These are phyloP conservation scores for Acanthamoeba healyi DNA, from an alignment of 208 protist genomes.

Conservation along the genomic window DNA sequence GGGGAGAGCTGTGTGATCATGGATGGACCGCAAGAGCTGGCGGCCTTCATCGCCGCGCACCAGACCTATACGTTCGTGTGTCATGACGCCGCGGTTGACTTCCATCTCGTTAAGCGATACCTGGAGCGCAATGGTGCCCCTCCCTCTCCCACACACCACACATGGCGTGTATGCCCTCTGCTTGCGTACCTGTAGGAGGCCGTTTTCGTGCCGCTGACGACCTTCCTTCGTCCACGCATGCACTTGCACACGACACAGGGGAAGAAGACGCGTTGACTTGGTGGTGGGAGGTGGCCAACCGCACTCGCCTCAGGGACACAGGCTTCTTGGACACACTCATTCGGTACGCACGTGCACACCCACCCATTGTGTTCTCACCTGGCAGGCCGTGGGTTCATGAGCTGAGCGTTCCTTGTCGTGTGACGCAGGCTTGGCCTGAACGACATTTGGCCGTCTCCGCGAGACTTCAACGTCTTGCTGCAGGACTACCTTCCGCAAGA, in stretches of 20 bases:
- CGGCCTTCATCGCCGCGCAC: neutral
- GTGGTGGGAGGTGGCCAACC: constrained; percentile 61
- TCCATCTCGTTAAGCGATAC: constrained; percentile 41
- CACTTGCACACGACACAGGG: neutral
- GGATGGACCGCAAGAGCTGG: neutral
- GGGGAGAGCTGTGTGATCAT: neutral
- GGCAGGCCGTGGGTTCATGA: too few species aligned
- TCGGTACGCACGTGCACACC: too few species aligned
- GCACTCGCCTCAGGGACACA: neutral
- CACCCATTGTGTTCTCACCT: too few species aligned
- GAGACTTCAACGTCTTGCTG: constrained; percentile 44
- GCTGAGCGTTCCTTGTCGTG: too few species aligned
- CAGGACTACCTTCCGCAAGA: constrained; percentile 20
- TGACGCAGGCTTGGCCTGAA: neutral
- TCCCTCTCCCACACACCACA: too few species aligned
- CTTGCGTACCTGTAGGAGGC: neutral
- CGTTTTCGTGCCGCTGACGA: neutral
- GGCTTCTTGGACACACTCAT: constrained; percentile 22
- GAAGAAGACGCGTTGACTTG: neutral
- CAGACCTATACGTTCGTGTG: neutral
- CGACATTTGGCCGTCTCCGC: neutral
- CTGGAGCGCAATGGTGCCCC: constrained; percentile 1
- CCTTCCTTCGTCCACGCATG: neutral
- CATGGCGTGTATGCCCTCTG: neutral
- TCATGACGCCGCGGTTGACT: constrained; percentile 26